Base-by-base conservation (phyloP, 148 eudicot species). In the Camellia sinensis region DNA sequence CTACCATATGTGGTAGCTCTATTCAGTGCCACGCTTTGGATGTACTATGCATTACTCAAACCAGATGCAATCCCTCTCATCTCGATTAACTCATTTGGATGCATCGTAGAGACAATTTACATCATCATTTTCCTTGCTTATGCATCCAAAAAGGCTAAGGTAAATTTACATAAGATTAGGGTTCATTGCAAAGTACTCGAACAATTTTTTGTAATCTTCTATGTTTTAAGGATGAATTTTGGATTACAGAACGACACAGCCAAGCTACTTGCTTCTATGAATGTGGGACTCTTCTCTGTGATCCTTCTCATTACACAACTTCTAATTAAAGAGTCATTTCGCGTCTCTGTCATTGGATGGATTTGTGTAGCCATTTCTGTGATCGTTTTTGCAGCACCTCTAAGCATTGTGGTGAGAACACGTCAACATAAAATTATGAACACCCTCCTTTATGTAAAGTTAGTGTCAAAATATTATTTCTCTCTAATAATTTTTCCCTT, bases 11-110 rank as follows among this genome's bases (percentile, higher is more conserved):
- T 87, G n/a, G 89, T 87, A 3, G 86, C 94, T 6, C 84, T 94
- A 0, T 89, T 94, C 66, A 89, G 97, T 64, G 73, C 98, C 7
- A 86, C 86, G 89, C 84, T 94, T n/a, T 94, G 98, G 98, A 60
- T 90, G 71, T 92, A 89, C 59, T 94, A 94, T 37, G 92, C 93
- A 37, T 40, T 92, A 2, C 75, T 94, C 71, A 88, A 87, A 80
- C 52, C 76, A 54, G 54, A 88, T 56, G 87, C 87, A n/a, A 54
- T 67, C 45, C 89, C 84, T 54, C 84, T 93, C 50, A 84, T 94
- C 82, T 82, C 91, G 78, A 86, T 94, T 19, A 94, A 94, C 82
- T 80, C 84, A 8, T 59, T 82, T 15, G 96, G 98, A 2, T 87
- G 89, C 87, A 10, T 94, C 12, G 73, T 92, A 7, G 89, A 92